Evolutionary conservation across 805 yeast genomes (phyloP).

Genomic region (Saccharomycopsis sp.): DNA sequence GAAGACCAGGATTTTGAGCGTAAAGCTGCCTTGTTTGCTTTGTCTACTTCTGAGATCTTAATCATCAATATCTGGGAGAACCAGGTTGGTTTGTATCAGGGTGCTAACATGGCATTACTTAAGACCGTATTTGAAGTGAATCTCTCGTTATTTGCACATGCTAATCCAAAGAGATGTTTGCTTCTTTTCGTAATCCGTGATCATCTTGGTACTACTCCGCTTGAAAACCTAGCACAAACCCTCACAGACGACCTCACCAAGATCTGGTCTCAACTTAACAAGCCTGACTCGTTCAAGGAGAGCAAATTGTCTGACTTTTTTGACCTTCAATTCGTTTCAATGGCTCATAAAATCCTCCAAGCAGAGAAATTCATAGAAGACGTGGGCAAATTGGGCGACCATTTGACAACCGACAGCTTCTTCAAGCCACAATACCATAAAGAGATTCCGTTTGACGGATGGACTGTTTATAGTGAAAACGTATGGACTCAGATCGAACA

Average conservation of each 20-base stretch:
- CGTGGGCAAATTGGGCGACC: constrained; percentile 56
- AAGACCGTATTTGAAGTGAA: constrained; percentile 97
- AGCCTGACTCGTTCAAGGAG: constrained; percentile 58
- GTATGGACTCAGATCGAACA: constrained; percentile 93
- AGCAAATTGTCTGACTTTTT: constrained; percentile 67
- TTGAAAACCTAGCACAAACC: constrained; percentile 61
- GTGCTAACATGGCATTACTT: constrained; percentile 92
- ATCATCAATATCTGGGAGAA: constrained; percentile 95
- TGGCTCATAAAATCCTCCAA: constrained; percentile 82
- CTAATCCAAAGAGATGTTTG: constrained; percentile 53
- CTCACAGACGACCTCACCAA: constrained; percentile 62
- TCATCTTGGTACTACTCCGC: constrained; percentile 81
- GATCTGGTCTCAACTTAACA: constrained; percentile 73
- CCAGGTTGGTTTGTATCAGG: constrained; percentile 94
- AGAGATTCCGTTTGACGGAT: constrained; percentile 87
- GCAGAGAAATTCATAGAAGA: constrained; percentile 61
- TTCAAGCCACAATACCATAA: constrained; percentile 75
- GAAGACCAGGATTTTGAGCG: constrained; percentile 98
- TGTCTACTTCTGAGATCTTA: constrained; percentile 83
- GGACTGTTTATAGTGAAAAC: constrained; percentile 85
- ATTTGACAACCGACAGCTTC: constrained; percentile 38
- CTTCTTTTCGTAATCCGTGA: constrained; percentile 88
- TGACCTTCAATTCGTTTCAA: constrained; percentile 72
- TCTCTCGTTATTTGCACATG: constrained; percentile 70
- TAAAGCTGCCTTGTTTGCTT: constrained; percentile 90